Percentiles rank a stretch among this genome's conserved stretches.
Evolutionary conservation across 305 asterid genomes (phyloP).

Genomic region (Plantago lanceolata): DNA sequence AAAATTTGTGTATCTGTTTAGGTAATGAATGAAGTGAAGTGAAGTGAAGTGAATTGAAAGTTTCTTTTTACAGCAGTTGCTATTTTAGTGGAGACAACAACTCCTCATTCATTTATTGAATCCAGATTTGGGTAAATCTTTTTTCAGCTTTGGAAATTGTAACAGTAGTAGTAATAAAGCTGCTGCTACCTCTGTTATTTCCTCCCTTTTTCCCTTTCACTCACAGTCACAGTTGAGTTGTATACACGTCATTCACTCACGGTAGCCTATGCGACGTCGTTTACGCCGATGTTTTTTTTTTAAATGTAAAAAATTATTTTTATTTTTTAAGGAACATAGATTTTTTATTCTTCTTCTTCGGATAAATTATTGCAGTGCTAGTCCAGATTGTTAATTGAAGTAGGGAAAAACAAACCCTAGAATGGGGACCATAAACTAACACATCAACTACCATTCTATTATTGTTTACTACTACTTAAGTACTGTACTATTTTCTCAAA

Average conservation of each 20-base stretch:
- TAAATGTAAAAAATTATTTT: conserved; percentile 19
- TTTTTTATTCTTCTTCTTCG: conserved; percentile 29
- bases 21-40: too few species aligned
- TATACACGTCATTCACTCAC: conserved; percentile 31
- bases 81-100: conserved; percentile 27
- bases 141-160: conserved; percentile 28
- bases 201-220: conserved; percentile 16
- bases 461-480: too few species aligned
- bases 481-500: too few species aligned
- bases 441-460: conserved; percentile 28
- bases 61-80: too few species aligned
- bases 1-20: too few species aligned
- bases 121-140: conserved; percentile 6
- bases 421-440: conserved; percentile 50
- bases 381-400: background rate
- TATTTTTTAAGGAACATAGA: conserved; percentile 13
- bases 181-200: conserved; percentile 1
- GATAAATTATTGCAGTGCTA: too few species aligned
- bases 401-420: conserved; percentile 35
- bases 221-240: conserved; percentile 22
- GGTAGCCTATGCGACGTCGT: conserved; percentile 23
- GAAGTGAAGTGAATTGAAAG: too few species aligned
- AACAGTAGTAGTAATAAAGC: conserved; percentile 15
- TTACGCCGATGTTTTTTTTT: conserved; percentile 9
- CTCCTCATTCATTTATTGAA: conserved; percentile 16